A percentile compares a stretch with the other conserved stretches of the same genome.
Evolutionary conservation across 2,329 filamentous ascomycete species (phyloP).

Genomic region (Fusarium anthophilum): DNA sequence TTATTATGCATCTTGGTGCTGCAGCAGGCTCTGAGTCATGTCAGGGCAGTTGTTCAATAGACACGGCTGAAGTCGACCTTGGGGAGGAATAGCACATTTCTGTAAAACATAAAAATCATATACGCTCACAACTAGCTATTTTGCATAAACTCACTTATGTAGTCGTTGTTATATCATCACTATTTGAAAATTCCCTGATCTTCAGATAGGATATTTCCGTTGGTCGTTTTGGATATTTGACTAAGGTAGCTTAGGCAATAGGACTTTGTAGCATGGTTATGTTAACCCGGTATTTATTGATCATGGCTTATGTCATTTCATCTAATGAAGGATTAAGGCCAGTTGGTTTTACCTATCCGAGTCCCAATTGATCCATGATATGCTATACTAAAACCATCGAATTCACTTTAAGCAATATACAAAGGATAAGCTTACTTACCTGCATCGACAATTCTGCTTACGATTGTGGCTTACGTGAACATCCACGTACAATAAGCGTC

Average conservation of each 20-base stretch:
- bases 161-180: too few species aligned
- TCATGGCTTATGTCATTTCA: fast-evolving
- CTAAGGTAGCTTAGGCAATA: too few species aligned
- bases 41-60: background rate
- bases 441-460: background rate
- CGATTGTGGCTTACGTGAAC: background rate
- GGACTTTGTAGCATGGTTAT: too few species aligned
- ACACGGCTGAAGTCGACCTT: background rate
- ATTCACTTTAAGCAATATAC: fast-evolving
- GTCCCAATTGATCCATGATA: fast-evolving
- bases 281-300: background rate
- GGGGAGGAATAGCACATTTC: background rate
- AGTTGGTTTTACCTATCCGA: too few species aligned
- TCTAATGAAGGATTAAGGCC: background rate
- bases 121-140: too few species aligned
- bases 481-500: fast-evolving
- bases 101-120: background rate
- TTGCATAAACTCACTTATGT: too few species aligned
- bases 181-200: background rate
- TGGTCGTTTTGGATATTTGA: background rate
- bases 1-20: background rate
- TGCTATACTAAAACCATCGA: fast-evolving
- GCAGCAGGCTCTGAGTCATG: background rate
- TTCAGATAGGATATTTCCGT: background rate
- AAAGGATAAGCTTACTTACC: background rate